phyloP scores from a whole-genome alignment of 257 asterid genomes.

The Solanum chilense region DNA sequence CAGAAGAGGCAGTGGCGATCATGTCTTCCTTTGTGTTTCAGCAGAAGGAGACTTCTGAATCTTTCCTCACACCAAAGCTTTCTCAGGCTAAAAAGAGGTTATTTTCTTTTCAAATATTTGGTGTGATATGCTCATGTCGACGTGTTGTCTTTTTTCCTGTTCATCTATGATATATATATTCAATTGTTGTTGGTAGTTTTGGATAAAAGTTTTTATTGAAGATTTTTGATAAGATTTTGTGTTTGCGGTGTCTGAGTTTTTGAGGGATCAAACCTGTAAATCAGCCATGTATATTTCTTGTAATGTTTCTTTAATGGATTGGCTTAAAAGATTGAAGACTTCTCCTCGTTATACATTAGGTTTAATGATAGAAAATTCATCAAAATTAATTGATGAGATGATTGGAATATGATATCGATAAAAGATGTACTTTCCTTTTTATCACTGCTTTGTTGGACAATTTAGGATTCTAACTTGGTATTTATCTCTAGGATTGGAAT shows the following conservation, averaged over 20 bases:
- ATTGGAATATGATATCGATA: not conserved
- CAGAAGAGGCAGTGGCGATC: constrained; percentile 98
- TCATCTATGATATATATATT: not conserved
- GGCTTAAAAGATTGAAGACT: not conserved
- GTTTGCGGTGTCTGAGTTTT: not conserved
- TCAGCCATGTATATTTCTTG: not conserved
- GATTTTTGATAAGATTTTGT: not conserved
- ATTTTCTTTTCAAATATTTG: not conserved
- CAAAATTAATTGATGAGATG: not conserved
- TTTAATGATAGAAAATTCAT: not conserved
- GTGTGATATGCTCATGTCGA: not conserved
- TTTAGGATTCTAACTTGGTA: not conserved
- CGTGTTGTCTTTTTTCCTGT: not conserved
- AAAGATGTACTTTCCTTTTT: not conserved
- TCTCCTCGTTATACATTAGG: not conserved
- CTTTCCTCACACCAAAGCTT: constrained; percentile 82
- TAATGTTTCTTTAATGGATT: not conserved
- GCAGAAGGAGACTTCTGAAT: constrained; percentile 81
- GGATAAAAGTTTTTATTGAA: not conserved
- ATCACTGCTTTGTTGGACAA: not conserved
- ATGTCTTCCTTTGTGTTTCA: constrained; percentile 99
- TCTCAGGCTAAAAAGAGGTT: constrained; percentile 70
- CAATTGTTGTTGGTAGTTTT: not conserved
- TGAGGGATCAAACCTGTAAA: not conserved
- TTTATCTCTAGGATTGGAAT: not conserved